Evolutionary conservation across 441 rosid species (phyloP).

Genomic region (Raphanus hybrid): DNA sequence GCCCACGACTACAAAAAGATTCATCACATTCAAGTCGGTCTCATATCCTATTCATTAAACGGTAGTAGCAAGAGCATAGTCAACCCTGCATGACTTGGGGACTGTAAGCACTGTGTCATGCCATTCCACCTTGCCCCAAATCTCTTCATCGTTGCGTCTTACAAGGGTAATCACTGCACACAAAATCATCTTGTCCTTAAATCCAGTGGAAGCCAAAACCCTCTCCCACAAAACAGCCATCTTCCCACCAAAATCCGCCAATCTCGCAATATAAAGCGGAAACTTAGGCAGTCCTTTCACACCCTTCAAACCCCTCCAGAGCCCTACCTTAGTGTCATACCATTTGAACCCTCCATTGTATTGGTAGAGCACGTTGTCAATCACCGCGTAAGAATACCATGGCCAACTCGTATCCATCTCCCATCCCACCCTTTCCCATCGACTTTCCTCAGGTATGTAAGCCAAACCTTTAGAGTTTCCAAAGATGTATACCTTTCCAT

Average conservation of each 20-base stretch:
- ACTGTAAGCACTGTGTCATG: conserved; percentile 5
- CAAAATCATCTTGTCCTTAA: background rate
- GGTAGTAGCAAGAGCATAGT: background rate
- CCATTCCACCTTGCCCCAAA: conserved; percentile 32
- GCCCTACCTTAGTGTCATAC: background rate
- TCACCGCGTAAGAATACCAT: background rate
- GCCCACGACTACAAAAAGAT: background rate
- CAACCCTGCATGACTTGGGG: background rate
- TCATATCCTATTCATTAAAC: background rate
- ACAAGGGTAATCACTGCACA: conserved; percentile 10
- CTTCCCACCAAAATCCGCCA: conserved; percentile 19
- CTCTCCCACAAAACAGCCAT: conserved; percentile 15
- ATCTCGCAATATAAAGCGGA: background rate
- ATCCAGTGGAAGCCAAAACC: background rate
- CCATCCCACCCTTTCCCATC: conserved; percentile 3
- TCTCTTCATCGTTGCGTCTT: conserved; percentile 6
- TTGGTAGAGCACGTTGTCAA: background rate
- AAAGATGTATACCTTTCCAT: background rate
- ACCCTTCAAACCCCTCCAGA: background rate
- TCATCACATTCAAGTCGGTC: background rate
- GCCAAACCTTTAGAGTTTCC: background rate
- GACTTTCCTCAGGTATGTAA: background rate
- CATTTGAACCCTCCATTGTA: background rate
- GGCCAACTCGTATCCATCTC: background rate
- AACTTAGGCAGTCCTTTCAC: conserved; percentile 7